Evolutionary conservation across 2,329 filamentous ascomycete species (phyloP).

Genomic region (Xylariomycetidae sp.): DNA sequence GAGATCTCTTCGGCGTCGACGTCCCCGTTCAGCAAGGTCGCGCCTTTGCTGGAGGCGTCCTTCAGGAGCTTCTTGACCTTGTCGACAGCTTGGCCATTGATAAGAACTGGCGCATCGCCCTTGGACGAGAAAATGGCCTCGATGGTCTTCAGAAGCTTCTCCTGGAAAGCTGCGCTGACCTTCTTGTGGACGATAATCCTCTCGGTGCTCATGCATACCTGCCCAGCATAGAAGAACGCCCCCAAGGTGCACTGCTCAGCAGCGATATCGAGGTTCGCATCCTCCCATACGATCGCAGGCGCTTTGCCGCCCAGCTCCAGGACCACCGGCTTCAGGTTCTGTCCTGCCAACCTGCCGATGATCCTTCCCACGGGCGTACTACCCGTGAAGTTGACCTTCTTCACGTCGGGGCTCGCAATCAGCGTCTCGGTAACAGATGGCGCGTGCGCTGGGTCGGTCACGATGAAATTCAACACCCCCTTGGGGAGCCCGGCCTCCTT

Average conservation of each 20-base stretch:
- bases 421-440: constrained; percentile 55
- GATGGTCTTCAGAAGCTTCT: constrained; percentile 23
- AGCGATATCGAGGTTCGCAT: constrained; percentile 61
- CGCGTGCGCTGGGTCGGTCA: constrained; percentile 52
- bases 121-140: constrained; percentile 20
- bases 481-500: constrained; percentile 61
- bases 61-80: constrained; percentile 39
- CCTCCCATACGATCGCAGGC: constrained; percentile 60
- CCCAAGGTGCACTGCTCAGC: constrained; percentile 55
- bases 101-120: constrained; percentile 22
- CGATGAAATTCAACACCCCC: constrained; percentile 61
- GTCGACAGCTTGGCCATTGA: constrained; percentile 21
- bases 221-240: constrained; percentile 58
- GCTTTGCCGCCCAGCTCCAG: constrained; percentile 70
- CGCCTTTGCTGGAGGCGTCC: constrained; percentile 54
- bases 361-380: constrained; percentile 61
- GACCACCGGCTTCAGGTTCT: constrained; percentile 62
- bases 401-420: constrained; percentile 56
- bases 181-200: constrained; percentile 58
- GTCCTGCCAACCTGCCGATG: constrained; percentile 57
- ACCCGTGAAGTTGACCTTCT: constrained; percentile 69
- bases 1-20: constrained; percentile 23
- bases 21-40: constrained; percentile 51
- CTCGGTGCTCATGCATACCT: constrained; percentile 68
- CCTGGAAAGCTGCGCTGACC: constrained; percentile 47